Conservation (phyloP, 2,329 filamentous ascomycete genomes). For the Alternaria burnsii region DNA sequence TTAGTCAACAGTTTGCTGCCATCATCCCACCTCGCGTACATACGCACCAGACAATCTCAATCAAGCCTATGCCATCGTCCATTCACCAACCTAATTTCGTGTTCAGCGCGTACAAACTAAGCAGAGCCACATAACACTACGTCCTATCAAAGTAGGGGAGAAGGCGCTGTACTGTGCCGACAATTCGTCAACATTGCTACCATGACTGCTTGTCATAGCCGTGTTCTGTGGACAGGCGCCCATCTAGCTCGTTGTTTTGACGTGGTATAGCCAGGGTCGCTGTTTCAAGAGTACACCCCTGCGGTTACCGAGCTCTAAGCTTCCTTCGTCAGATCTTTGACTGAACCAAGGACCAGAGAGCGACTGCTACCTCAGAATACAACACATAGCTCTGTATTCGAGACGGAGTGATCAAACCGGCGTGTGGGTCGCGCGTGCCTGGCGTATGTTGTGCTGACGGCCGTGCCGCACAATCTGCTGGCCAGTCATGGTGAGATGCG, state of each 20-base stretch:
- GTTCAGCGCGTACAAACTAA: background rate
- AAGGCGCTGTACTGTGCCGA: constrained; percentile 1
- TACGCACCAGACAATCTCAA: background rate
- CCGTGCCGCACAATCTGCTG: constrained; percentile 13
- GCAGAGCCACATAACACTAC: background rate
- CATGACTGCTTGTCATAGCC: constrained; percentile 14
- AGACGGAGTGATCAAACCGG: constrained; percentile 1
- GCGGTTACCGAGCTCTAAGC: constrained; percentile 11
- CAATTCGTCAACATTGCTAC: constrained; percentile 2
- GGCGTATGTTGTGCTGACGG: constrained; percentile 22
- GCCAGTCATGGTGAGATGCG: constrained; percentile 12
- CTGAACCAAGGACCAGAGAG: background rate
- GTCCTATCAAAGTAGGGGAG: background rate
- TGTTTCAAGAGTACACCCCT: constrained; percentile 33
- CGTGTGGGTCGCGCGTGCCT: constrained; percentile 8
- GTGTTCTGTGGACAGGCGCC: constrained; percentile 1
- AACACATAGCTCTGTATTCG: constrained; percentile 7
- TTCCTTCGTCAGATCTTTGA: constrained; percentile 3
- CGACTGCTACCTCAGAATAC: background rate
- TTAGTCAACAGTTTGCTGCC: constrained; percentile 7
- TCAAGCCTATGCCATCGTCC: background rate
- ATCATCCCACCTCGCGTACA: constrained; percentile 13
- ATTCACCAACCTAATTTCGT: background rate
- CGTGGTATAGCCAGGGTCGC: constrained; percentile 31
- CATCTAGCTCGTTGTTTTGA: constrained; percentile 24